Evolutionary conservation across 371 early-diverging fungal genomes (phyloP).

Genomic region (Parasitella parasitica): DNA sequence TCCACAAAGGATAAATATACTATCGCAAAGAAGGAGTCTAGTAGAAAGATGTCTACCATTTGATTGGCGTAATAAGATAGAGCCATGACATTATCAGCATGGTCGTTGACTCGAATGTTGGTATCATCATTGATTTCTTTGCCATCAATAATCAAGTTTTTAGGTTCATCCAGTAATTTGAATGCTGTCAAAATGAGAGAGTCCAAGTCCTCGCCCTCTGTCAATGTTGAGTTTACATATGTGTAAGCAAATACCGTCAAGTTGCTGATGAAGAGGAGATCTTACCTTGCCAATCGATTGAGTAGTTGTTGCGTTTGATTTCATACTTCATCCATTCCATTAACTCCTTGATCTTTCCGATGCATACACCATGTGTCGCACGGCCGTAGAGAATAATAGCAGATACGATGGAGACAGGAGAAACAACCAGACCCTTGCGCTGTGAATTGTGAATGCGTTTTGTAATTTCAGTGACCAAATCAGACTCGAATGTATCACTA

Average conservation of each 20-base stretch:
- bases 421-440: constrained; percentile 38
- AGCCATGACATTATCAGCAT: constrained; percentile 54
- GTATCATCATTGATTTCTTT: constrained; percentile 50
- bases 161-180: constrained; percentile 41
- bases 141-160: constrained; percentile 50
- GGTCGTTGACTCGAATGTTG: constrained; percentile 50
- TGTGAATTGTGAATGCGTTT: constrained; percentile 38
- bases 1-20: constrained; percentile 47
- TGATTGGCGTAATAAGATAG: constrained; percentile 53
- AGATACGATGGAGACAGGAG: constrained; percentile 40
- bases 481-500: constrained; percentile 20
- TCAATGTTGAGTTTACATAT: neutral
- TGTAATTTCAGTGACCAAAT: constrained; percentile 29
- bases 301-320: constrained; percentile 22
- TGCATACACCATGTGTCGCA: constrained; percentile 43
- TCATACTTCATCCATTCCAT: constrained; percentile 45
- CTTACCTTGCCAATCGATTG: constrained; percentile 48
- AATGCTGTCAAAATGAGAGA: constrained; percentile 39
- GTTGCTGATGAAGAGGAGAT: too few species aligned
- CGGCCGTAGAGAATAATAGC: constrained; percentile 48
- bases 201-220: constrained; percentile 50
- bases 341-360: constrained; percentile 49
- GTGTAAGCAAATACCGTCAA: neutral
- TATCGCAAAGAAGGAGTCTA: constrained; percentile 49
- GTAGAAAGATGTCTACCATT: constrained; percentile 38